These are phyloP conservation scores for Diaporthe sp. DNA, from an alignment of 2,329 filamentous ascomycete species.

Conservation along the genomic window DNA sequence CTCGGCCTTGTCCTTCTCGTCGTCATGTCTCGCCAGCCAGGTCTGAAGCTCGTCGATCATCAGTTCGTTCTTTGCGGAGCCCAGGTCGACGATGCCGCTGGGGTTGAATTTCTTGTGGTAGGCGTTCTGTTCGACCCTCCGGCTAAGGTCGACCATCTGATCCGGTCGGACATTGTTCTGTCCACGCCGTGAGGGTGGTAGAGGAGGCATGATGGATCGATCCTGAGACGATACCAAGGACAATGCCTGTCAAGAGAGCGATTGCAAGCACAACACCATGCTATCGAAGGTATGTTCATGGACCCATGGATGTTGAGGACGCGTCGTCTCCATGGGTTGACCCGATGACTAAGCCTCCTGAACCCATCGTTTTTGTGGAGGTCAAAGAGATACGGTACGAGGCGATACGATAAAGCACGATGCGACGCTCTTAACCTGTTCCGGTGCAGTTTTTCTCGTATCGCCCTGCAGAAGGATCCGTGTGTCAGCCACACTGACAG, in stretches of 20 bases:
- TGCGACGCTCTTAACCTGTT: conserved; percentile 7
- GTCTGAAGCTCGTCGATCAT: conserved; percentile 36
- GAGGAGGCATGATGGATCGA: conserved; percentile 25
- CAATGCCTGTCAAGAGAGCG: neutral
- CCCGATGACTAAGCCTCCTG: conserved; percentile 32
- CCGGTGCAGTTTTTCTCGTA: conserved; percentile 6
- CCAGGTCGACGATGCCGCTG: conserved; percentile 35
- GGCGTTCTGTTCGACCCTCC: conserved; percentile 31
- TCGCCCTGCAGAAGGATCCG: conserved; percentile 12
- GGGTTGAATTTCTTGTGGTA: conserved; percentile 37
- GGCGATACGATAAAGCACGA: conserved; percentile 27
- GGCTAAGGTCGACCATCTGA: conserved; percentile 38
- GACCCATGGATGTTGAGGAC: neutral
- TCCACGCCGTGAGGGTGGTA: conserved; percentile 36
- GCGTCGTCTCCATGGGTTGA: conserved; percentile 4
- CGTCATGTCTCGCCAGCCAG: conserved; percentile 32
- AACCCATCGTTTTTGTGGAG: conserved; percentile 17
- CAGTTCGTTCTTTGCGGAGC: conserved; percentile 35
- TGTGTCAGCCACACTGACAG: conserved; percentile 16
- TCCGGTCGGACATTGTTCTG: conserved; percentile 37
- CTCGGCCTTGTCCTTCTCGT: conserved; percentile 23
- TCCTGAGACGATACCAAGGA: neutral
- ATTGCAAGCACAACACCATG: neutral
- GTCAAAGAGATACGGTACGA: conserved; percentile 11
- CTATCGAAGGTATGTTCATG: neutral